Evolutionary conservation across 2,329 filamentous ascomycete species (phyloP).

Genomic region (Aureobasidium sp.): DNA sequence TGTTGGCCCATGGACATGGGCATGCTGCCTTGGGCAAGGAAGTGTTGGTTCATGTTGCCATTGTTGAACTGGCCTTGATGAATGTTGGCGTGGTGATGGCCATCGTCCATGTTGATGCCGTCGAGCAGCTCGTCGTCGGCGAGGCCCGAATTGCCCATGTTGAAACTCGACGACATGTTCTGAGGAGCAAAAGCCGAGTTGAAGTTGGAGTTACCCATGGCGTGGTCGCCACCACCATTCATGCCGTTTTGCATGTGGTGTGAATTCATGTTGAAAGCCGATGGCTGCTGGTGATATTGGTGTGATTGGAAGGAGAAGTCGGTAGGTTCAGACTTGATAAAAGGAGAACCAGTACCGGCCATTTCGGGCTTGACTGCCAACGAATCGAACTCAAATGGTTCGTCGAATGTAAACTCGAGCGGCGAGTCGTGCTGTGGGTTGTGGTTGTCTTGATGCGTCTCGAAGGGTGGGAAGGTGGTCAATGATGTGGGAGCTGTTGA

Average conservation of each 20-base stretch:
- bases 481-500: slow-evolving; percentile 21
- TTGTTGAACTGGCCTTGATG: slow-evolving; percentile 24
- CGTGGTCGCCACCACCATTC: slow-evolving; percentile 26
- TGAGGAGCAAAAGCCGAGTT: slow-evolving; percentile 49
- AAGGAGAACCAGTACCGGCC: slow-evolving; percentile 52
- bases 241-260: slow-evolving; percentile 11
- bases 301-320: slow-evolving; percentile 51
- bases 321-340: slow-evolving; percentile 63
- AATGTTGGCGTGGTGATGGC: slow-evolving; percentile 21
- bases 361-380: slow-evolving; percentile 32
- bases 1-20: slow-evolving; percentile 23
- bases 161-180: slow-evolving; percentile 64
- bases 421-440: slow-evolving; percentile 29
- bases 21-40: slow-evolving; percentile 13
- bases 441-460: slow-evolving; percentile 22
- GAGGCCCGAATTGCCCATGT: slow-evolving; percentile 69
- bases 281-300: slow-evolving; percentile 25
- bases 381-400: slow-evolving; percentile 21
- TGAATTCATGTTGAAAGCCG: slow-evolving; percentile 21
- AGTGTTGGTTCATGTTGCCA: slow-evolving; percentile 16
- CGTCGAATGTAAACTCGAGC: slow-evolving; percentile 28
- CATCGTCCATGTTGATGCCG: slow-evolving; percentile 52
- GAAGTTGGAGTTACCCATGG: slow-evolving; percentile 47
- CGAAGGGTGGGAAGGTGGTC: slow-evolving; percentile 30
- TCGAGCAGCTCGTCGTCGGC: slow-evolving; percentile 86